Conservation (phyloP, 208 protist species). For the Leishmania mexicana region DNA sequence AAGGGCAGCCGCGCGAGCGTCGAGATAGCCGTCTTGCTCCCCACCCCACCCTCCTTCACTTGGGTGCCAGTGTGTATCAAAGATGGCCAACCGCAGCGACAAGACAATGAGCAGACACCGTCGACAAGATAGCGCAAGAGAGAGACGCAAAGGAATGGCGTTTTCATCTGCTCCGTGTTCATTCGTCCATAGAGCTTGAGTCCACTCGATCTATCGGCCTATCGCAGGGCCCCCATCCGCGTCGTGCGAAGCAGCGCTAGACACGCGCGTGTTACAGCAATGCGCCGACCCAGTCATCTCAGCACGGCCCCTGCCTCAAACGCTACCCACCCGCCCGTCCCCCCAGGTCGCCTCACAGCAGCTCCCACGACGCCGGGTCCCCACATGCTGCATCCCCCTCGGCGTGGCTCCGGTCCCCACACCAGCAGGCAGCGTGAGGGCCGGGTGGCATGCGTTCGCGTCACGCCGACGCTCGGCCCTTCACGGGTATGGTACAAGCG, state of each 20-base stretch:
- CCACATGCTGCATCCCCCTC: neutral
- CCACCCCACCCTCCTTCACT: neutral
- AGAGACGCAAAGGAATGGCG: neutral
- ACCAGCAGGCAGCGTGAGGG: neutral
- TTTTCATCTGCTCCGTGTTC: neutral
- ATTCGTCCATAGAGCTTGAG: neutral
- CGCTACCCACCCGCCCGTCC: neutral
- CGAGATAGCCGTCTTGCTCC: neutral
- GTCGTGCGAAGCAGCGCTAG: neutral
- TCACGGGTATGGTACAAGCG: neutral
- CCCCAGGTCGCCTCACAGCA: neutral
- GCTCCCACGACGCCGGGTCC: neutral
- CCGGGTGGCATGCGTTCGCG: neutral
- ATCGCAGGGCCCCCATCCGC: neutral
- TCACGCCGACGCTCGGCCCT: neutral
- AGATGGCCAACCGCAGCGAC: neutral
- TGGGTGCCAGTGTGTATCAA: neutral
- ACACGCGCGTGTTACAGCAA: neutral
- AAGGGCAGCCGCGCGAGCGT: neutral
- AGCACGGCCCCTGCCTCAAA: neutral
- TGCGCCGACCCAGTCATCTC: neutral
- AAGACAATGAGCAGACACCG: neutral
- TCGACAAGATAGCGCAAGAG: neutral
- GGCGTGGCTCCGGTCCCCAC: neutral
- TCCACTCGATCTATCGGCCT: neutral